phyloP scores from a whole-genome alignment of 2,329 filamentous ascomycete species.

The Penicillium psychrosexuale region DNA sequence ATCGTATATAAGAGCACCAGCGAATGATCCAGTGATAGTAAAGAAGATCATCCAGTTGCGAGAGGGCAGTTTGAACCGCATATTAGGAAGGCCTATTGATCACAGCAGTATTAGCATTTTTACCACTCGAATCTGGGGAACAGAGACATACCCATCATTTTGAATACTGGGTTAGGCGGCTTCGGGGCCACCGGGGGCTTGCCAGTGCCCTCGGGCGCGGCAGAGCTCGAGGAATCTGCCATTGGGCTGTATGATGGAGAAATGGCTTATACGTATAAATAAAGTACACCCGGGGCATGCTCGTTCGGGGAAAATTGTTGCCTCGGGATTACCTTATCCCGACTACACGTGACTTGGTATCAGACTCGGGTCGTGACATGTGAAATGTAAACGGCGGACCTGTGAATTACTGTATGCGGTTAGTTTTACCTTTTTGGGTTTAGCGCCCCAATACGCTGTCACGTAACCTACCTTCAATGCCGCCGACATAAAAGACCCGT shows the following conservation, averaged over 20 bases:
- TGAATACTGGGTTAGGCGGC: constrained; percentile 66
- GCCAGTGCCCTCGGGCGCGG: constrained; percentile 37
- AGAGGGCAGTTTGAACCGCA: constrained; percentile 81
- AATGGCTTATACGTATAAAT: not conserved
- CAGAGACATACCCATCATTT: constrained; percentile 59
- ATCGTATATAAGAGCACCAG: constrained; percentile 83
- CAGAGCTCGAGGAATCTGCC: constrained; percentile 38
- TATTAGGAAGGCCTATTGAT: constrained; percentile 69
- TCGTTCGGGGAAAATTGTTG: constrained; percentile 19
- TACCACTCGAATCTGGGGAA: not conserved
- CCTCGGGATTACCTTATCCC: constrained; percentile 13
- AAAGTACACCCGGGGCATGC: constrained; percentile 3
- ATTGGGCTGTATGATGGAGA: constrained; percentile 23
- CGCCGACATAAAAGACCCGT: too few species aligned
- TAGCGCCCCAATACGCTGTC: too few species aligned
- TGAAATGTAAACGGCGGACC: too few species aligned
- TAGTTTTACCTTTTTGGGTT: too few species aligned
- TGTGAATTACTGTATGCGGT: too few species aligned
- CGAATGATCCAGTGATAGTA: constrained; percentile 71
- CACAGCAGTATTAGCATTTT: constrained; percentile 13
- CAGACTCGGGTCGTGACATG: not conserved
- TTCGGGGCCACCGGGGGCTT: constrained; percentile 42
- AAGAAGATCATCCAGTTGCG: constrained; percentile 98
- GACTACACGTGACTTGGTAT: constrained; percentile 14
- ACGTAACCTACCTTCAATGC: too few species aligned